Evolutionary conservation across 371 early-diverging fungal species (phyloP), one percentile per base, ranked within the genome.

Genomic region (Mortierella sp.): DNA sequence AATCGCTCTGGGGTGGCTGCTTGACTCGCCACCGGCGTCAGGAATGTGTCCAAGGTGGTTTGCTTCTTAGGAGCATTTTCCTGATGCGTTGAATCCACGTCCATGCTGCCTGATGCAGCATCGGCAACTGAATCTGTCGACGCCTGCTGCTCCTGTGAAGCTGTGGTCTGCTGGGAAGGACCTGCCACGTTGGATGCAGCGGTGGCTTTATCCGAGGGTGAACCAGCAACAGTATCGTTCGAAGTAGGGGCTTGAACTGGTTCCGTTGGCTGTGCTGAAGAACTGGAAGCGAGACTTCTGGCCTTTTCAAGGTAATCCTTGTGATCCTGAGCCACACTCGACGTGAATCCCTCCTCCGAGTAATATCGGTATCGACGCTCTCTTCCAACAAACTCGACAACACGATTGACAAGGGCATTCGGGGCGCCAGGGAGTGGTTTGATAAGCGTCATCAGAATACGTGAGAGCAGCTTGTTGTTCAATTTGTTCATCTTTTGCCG

Each of bases 281-380:
- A 16, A 24, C 43, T n/a, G 24, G 26, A 26, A 8, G 45, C 13
- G 7, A 43, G n/a, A 2, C 19, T 5, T 13, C 58, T 69, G 12
- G 78, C 39, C 30, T 50, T 53, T 14, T 65, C 78, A 50, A 76
- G 52, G 28, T 70, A 66, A 16, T 70, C 66, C 56, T 58, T 69
- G 26, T 76, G 65, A 14, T 76, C 70, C 27, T 76, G 51, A 2
- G 52, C 63, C 2, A 76, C 46, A 12, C 58, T 50, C 1, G 43
- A 31, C n/a, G 64, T 58, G 59, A 59, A 69, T 7, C 66, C 66
- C 6, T 34, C 21, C 3, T 56, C 50, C 2, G 78, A 76, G 24
- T 58, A 76, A 48, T 76, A 76, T 16, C 78, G 70, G 41, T 69
- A 76, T 6, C 69, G 70, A 5, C 66, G 65, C 48, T 76, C 70